A percentile compares a stretch with the other conserved stretches of the same genome.
Evolutionary conservation across 78 protist genomes (phyloP).

Genomic region (Isochrysis galbana): DNA sequence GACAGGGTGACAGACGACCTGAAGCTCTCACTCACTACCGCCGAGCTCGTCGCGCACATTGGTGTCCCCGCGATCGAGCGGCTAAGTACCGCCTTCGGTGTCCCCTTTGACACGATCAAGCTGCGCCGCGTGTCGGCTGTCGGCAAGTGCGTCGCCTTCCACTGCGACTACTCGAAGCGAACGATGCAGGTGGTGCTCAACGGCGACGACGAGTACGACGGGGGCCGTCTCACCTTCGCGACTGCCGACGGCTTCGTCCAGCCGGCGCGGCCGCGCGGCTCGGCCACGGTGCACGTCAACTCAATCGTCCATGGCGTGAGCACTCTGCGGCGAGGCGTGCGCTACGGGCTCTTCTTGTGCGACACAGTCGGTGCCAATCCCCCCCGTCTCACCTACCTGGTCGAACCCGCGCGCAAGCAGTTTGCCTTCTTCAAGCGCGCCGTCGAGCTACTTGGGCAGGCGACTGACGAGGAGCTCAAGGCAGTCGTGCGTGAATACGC

Average conservation of each 20-base stretch:
- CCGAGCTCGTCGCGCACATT: not conserved
- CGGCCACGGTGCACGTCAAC: not conserved
- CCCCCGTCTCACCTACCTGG: too few relatives aligned
- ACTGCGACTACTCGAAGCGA: constrained; percentile 3
- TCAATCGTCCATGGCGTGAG: not conserved
- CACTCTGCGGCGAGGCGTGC: not conserved
- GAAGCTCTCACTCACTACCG: not conserved
- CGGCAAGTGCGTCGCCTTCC: not conserved
- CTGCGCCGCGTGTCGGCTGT: not conserved
- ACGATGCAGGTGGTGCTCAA: constrained; percentile 2
- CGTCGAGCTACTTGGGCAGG: too few relatives aligned
- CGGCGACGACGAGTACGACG: not conserved
- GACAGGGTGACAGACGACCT: too few relatives aligned
- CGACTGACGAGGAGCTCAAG: too few relatives aligned
- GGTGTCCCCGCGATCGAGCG: not conserved
- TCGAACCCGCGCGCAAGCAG: too few relatives aligned
- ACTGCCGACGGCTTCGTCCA: not conserved
- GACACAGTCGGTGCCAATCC: too few relatives aligned
- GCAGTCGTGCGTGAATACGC: too few relatives aligned
- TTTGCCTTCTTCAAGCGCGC: too few relatives aligned
- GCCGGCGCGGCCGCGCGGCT: constrained; percentile 10
- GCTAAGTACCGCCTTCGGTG: not conserved
- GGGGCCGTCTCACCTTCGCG: not conserved
- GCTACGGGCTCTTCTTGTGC: too few relatives aligned
- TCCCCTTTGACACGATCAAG: not conserved